Percentiles rank a stretch among this genome's conserved stretches.
Conservation (phyloP, 2,329 filamentous ascomycete genomes). For the Fusarium aywerte region DNA sequence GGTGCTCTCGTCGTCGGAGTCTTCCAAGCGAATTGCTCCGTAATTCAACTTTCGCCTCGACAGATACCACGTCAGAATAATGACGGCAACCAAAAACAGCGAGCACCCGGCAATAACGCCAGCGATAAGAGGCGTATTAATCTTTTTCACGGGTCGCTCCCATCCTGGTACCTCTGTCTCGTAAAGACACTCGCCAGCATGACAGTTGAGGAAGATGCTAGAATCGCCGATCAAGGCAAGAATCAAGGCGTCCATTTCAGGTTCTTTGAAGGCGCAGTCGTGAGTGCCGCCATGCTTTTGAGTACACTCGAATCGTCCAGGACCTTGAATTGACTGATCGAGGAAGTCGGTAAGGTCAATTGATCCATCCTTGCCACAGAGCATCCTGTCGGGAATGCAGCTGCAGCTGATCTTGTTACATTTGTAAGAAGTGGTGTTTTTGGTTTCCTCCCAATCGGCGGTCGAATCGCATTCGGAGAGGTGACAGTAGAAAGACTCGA, state of each 20-base stretch:
- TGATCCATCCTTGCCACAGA: constrained; percentile 91
- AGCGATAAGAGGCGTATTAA: constrained; percentile 96
- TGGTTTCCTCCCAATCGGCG: constrained; percentile 72
- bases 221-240: constrained; percentile 88
- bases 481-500: constrained; percentile 96
- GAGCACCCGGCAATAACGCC: constrained; percentile 88
- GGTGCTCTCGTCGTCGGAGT: constrained; percentile 86
- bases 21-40: constrained; percentile 84
- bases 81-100: constrained; percentile 87
- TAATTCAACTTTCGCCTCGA: constrained; percentile 76
- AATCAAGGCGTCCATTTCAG: constrained; percentile 91
- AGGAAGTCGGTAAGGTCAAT: constrained; percentile 94
- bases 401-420: constrained; percentile 87
- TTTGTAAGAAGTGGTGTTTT: constrained; percentile 85
- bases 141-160: constrained; percentile 85
- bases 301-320: constrained; percentile 82
- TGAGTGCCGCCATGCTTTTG: constrained; percentile 71
- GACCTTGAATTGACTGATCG: constrained; percentile 82
- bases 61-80: constrained; percentile 87
- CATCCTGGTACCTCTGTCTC: constrained; percentile 94
- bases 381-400: constrained; percentile 90
- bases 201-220: constrained; percentile 85
- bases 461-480: constrained; percentile 82
- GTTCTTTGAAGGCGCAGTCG: constrained; percentile 86
- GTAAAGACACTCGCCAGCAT: constrained; percentile 91